Evolutionary conservation across 2,329 filamentous ascomycete genomes (phyloP), one percentile per base, ranked within the genome.

Genomic region (Clonostachys rosea): DNA sequence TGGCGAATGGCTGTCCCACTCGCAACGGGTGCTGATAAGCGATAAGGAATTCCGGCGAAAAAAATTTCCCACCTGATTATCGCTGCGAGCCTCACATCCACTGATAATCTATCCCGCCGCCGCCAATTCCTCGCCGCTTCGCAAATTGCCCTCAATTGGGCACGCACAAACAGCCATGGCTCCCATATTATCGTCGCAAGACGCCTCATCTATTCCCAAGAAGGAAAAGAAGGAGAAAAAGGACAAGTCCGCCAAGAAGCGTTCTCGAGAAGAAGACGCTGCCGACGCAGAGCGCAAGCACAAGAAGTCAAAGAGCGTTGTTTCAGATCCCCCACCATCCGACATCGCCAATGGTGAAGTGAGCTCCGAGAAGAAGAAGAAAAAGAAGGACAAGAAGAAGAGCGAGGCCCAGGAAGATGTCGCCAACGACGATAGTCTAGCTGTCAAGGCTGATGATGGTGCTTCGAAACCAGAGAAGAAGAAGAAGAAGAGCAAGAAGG

Each of bases 261-360:
- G 72, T 40, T 58, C 63, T 7, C 61, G 71, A 40, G 71, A 75
- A 43, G 71, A 74, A 24, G 70, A 75, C 37, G 48, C 53, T 8
- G 64, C 62, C 39, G 64, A 67, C 42, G 58, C 60, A 35, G 71
- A 75, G 50, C 69, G 70, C 56, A 74, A 72, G 59, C 66, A 73
- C 55, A 77, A 78, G 54, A 74, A 73, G 50, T 72, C 73, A 6
- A 76, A 74, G 60, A 73, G 65, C 67, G 68, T 58, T 43, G 59
- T 13, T 6, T 11, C 50, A 42, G 59, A 61, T 35, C 59, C 48
- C 7, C 44, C 45, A n/a, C 45, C 52, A 44, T 49, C 54, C 49
- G 46, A 54, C 46, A 48, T 56, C 40, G 50, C 52, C 46, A 52
- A 57, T 37, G 46, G 52, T 18, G 57, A 62, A 56, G 49, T 39